phyloP scores from a whole-genome alignment of 2,329 filamentous ascomycete genomes.

The Alternaria postmessia region DNA sequence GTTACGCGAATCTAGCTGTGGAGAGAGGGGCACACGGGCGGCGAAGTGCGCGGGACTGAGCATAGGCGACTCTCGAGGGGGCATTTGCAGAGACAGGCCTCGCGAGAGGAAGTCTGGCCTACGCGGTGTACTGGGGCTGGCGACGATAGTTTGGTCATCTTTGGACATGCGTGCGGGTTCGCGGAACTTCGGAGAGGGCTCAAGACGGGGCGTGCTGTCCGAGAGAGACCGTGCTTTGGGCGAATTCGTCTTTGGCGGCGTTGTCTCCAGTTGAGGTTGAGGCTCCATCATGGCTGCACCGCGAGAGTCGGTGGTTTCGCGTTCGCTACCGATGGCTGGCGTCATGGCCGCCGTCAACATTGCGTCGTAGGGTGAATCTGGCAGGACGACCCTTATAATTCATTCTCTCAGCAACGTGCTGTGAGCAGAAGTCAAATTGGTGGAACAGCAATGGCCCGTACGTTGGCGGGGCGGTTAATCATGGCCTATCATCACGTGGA shows the following conservation, averaged over 20 bases:
- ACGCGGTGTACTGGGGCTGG: conserved; percentile 68
- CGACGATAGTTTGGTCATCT: conserved; percentile 55
- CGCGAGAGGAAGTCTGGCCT: conserved; percentile 69
- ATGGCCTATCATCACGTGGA: conserved; percentile 28
- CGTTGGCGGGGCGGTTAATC: conserved; percentile 37
- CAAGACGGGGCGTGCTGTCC: conserved; percentile 54
- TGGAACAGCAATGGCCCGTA: conserved; percentile 8
- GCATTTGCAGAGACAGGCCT: conserved; percentile 75
- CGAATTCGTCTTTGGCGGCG: conserved; percentile 48
- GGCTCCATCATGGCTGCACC: conserved; percentile 25
- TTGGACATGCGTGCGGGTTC: conserved; percentile 52
- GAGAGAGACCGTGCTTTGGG: conserved; percentile 56
- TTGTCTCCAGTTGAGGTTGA: conserved; percentile 30
- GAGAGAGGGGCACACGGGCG: conserved; percentile 76
- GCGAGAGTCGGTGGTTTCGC: conserved; percentile 24
- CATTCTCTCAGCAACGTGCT: conserved; percentile 36
- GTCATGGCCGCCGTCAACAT: conserved; percentile 36
- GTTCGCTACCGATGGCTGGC: conserved; percentile 26
- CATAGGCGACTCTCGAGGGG: conserved; percentile 59
- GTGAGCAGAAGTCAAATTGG: conserved; percentile 13
- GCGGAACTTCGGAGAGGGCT: conserved; percentile 56
- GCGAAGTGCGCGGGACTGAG: conserved; percentile 59
- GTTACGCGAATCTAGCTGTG: conserved; percentile 83
- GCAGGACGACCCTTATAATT: conserved; percentile 14
- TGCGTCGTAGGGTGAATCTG: conserved; percentile 19